Evolutionary conservation across 2,329 filamentous ascomycete genomes (phyloP).

Genomic region (Zymoseptoria brevis): DNA sequence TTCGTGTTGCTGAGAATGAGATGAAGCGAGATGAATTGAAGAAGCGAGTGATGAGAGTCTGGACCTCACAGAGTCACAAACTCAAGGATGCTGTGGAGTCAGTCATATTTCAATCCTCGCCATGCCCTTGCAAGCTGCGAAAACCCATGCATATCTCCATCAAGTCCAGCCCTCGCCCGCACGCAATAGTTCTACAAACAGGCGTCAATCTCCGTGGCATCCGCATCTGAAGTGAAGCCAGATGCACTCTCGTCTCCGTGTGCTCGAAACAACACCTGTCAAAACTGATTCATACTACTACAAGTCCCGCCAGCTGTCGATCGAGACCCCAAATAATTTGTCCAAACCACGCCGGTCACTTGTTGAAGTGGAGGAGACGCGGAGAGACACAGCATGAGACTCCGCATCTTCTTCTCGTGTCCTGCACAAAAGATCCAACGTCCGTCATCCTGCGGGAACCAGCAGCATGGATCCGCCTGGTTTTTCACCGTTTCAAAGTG

Average conservation of each 20-base stretch:
- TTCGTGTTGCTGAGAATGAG: not conserved
- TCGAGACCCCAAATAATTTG: not conserved
- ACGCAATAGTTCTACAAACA: not conserved
- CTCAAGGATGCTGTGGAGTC: not conserved
- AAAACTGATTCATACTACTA: not conserved
- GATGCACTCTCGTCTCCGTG: not conserved
- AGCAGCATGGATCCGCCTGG: too few species aligned
- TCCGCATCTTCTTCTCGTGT: too few species aligned
- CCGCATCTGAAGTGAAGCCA: not conserved
- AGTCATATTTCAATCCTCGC: too few species aligned
- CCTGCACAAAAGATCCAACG: too few species aligned
- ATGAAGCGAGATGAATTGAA: not conserved
- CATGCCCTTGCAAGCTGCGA: too few species aligned
- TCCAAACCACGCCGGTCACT: not conserved
- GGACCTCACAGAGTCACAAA: not conserved
- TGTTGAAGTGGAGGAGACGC: not conserved
- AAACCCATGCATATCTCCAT: not conserved
- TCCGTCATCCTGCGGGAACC: too few species aligned
- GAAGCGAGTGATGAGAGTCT: not conserved
- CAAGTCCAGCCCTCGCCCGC: not conserved
- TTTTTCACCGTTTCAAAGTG: not conserved
- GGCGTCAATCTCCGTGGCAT: not conserved
- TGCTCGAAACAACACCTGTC: not conserved
- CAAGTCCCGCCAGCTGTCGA: not conserved
- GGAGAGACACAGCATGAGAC: not conserved